A percentile compares a stretch with the other conserved stretches of the same genome.
phyloP scores from a whole-genome alignment of 352 stramenopile genomes.

The Pythium aristosporum region DNA sequence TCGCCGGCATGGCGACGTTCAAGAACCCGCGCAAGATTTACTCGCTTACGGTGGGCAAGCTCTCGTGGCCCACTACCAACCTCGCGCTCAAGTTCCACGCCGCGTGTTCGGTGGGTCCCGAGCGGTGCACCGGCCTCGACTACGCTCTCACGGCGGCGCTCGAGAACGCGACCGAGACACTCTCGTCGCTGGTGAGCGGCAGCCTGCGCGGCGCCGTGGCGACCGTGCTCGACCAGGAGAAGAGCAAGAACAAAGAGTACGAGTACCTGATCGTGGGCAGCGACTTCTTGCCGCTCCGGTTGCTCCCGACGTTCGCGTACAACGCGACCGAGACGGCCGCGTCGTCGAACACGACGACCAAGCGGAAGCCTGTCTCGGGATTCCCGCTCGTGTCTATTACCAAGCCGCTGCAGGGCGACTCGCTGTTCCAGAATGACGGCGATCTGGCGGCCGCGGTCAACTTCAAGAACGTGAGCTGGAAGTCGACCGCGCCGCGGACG shows the following conservation, averaged over 20 bases:
- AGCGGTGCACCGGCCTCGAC: slow-evolving; percentile 37
- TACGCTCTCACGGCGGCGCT: slow-evolving; percentile 27
- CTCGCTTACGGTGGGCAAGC: slow-evolving; percentile 42
- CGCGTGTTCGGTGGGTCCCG: slow-evolving; percentile 20
- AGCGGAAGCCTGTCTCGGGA: slow-evolving; percentile 1
- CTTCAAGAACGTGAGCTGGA: slow-evolving; percentile 27
- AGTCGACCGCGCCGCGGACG: not conserved
- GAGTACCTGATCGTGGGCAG: slow-evolving; percentile 41
- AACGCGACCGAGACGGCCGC: slow-evolving; percentile 36
- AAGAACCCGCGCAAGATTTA: slow-evolving; percentile 43
- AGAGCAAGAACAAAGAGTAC: slow-evolving; percentile 10
- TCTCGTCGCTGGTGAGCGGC: not conserved
- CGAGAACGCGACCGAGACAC: slow-evolving; percentile 12
- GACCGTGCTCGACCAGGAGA: not conserved
- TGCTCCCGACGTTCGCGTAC: slow-evolving; percentile 39
- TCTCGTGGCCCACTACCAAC: slow-evolving; percentile 40
- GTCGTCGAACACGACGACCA: not conserved
- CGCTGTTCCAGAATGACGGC: slow-evolving; percentile 20
- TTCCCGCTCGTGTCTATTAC: slow-evolving; percentile 37
- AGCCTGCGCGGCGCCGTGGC: slow-evolving; percentile 20
- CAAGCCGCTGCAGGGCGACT: slow-evolving; percentile 17
- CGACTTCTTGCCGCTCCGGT: slow-evolving; percentile 32
- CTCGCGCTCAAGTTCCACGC: slow-evolving; percentile 44
- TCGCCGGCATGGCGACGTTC: slow-evolving; percentile 25
- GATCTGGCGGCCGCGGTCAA: slow-evolving; percentile 36